These are phyloP conservation scores for Dioscorea zingiberensis DNA, from an alignment of 106 monocot genomes.

Conservation along the genomic window DNA sequence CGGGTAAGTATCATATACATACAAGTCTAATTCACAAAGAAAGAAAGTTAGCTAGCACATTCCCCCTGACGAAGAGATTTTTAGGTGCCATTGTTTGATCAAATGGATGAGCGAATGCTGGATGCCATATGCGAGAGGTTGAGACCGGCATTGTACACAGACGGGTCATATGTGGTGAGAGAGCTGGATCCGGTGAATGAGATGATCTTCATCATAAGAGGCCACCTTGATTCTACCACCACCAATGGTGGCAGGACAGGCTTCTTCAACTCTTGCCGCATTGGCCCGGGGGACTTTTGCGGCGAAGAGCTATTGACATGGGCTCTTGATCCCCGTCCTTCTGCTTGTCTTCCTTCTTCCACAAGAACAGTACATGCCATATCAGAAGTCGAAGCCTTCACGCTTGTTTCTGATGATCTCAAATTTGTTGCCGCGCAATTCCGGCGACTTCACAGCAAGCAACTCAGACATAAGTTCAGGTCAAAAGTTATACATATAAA, in stretches of 20 bases:
- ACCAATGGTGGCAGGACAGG: slow-evolving; percentile 77
- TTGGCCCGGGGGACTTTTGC: slow-evolving; percentile 80
- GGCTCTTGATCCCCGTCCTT: slow-evolving; percentile 64
- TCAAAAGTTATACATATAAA: neutral
- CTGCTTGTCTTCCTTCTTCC: slow-evolving; percentile 43
- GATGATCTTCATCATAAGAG: slow-evolving; percentile 84
- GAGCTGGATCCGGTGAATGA: slow-evolving; percentile 71
- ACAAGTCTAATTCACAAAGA: too few relatives aligned
- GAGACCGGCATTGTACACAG: slow-evolving; percentile 58
- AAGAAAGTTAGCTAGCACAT: too few relatives aligned
- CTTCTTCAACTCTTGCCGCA: slow-evolving; percentile 66
- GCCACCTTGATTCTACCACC: slow-evolving; percentile 67
- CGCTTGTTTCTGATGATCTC: slow-evolving; percentile 66
- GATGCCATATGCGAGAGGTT: slow-evolving; percentile 86
- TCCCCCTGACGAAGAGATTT: too few relatives aligned
- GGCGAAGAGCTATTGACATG: slow-evolving; percentile 88
- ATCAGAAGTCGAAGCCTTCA: slow-evolving; percentile 74
- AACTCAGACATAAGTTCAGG: slow-evolving; percentile 58
- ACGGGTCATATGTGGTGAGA: slow-evolving; percentile 48
- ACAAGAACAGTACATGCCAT: slow-evolving; percentile 71
- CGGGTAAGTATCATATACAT: slow-evolving; percentile 46
- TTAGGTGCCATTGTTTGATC: slow-evolving; percentile 80
- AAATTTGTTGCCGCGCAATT: slow-evolving; percentile 72
- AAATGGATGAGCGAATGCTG: slow-evolving; percentile 86
- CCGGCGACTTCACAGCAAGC: slow-evolving; percentile 77